Evolutionary conservation across 139 green algal species (phyloP).

Genomic region (Haematococcus lacustris): DNA sequence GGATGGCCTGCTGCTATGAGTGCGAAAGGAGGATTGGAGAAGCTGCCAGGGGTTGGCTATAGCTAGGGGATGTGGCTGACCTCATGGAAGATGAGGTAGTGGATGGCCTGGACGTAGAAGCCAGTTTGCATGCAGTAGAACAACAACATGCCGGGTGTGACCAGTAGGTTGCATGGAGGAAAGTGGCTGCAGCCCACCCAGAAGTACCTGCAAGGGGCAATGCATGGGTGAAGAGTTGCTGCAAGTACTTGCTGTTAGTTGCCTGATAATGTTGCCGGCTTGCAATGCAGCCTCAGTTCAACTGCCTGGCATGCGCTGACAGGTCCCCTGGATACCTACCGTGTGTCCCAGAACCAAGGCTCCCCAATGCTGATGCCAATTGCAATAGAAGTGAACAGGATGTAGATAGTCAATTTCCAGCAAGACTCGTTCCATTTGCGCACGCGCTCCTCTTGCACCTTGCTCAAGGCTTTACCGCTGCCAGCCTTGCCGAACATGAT

Average conservation of each 20-base stretch:
- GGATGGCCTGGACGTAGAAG: slow-evolving; percentile 64
- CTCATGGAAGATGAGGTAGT: slow-evolving; percentile 43
- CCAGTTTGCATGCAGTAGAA: slow-evolving; percentile 76
- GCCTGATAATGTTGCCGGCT: no score
- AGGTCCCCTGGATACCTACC: no score
- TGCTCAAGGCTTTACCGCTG: no score
- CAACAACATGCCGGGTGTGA: slow-evolving; percentile 45
- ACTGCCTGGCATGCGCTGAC: no score
- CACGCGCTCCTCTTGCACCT: slow-evolving; percentile 17
- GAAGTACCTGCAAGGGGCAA: slow-evolving; percentile 33
- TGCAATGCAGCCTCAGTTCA: no score
- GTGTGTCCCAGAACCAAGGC: slow-evolving; percentile 45
- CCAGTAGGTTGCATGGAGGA: slow-evolving; percentile 48
- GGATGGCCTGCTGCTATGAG: no score
- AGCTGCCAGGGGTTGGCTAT: neutral
- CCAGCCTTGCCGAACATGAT: slow-evolving; percentile 1
- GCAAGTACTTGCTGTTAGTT: no score
- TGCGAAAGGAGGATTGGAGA: no score
- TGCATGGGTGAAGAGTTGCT: no score
- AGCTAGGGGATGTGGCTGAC: slow-evolving; percentile 12
- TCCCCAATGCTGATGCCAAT: slow-evolving; percentile 24
- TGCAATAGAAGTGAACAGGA: slow-evolving; percentile 27
- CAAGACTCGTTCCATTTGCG: slow-evolving; percentile 53
- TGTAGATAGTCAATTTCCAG: slow-evolving; percentile 48
- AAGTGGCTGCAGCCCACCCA: slow-evolving; percentile 55